Conservation (phyloP, 1,284 basidiomycete species). For the Malassezia nana region DNA sequence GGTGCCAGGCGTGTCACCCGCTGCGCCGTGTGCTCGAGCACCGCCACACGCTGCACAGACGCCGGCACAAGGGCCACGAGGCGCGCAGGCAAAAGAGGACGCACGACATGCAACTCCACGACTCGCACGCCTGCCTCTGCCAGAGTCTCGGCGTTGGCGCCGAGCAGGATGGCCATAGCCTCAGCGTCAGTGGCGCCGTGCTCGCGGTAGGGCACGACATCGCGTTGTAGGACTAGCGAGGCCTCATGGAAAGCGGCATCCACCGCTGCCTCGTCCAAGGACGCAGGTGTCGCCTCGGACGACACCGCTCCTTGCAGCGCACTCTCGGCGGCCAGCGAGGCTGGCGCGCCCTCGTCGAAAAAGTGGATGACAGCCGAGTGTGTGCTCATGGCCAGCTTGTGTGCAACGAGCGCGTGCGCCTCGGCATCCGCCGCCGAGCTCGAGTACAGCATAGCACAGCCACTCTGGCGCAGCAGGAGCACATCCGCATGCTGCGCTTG, state of each 20-base stretch:
- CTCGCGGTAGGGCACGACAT: constrained; percentile 34
- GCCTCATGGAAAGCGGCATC: constrained; percentile 45
- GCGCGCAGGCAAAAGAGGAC: constrained; percentile 62
- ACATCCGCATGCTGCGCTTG: constrained; percentile 56
- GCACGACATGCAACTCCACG: constrained; percentile 62
- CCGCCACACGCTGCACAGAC: constrained; percentile 63
- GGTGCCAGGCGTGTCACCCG: constrained; percentile 80
- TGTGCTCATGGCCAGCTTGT: constrained; percentile 58
- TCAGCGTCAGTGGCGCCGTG: constrained; percentile 25
- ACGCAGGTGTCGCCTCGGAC: not conserved
- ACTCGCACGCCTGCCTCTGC: constrained; percentile 55
- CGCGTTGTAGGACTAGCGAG: constrained; percentile 28
- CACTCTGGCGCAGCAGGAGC: constrained; percentile 56
- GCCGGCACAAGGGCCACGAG: constrained; percentile 60
- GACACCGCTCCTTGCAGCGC: constrained; percentile 7
- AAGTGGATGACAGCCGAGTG: constrained; percentile 67
- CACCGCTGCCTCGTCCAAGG: constrained; percentile 21
- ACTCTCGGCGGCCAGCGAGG: constrained; percentile 9
- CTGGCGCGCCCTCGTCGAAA: constrained; percentile 53
- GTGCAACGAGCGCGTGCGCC: constrained; percentile 64
- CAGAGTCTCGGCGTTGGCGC: constrained; percentile 30
- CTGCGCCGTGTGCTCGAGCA: constrained; percentile 68
- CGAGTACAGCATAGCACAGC: constrained; percentile 60
- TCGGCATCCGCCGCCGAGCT: constrained; percentile 60
- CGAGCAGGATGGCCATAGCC: constrained; percentile 39